phyloP scores from a whole-genome alignment of 2,329 filamentous ascomycete genomes.

The Colletotrichum neosansevieriae region DNA sequence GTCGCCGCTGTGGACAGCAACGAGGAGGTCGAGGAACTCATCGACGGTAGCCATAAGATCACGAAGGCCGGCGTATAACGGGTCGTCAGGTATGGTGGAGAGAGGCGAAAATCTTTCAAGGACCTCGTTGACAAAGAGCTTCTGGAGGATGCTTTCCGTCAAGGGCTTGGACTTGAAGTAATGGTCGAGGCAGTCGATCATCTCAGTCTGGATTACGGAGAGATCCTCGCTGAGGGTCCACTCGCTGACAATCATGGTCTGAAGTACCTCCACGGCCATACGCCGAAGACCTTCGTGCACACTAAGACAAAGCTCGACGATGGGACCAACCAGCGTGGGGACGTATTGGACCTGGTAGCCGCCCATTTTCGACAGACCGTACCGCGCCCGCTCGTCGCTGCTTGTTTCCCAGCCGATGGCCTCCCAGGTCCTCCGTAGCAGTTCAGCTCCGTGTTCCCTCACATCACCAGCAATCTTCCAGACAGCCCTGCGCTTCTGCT shows the following conservation, averaged over 20 bases:
- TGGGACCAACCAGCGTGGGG: constrained; percentile 88
- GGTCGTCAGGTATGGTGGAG: constrained; percentile 74
- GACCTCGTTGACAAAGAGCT: constrained; percentile 90
- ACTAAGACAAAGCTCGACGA: constrained; percentile 93
- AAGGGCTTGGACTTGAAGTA: constrained; percentile 91
- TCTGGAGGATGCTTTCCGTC: constrained; percentile 90
- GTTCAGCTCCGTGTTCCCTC: constrained; percentile 87
- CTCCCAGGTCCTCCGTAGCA: constrained; percentile 90
- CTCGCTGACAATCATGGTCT: constrained; percentile 98
- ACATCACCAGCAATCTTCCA: constrained; percentile 99
- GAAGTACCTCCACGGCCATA: constrained; percentile 92
- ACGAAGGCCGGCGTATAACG: constrained; percentile 80
- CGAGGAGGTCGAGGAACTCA: constrained; percentile 89
- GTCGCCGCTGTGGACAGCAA: constrained; percentile 87
- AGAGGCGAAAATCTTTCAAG: constrained; percentile 83
- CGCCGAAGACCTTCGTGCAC: constrained; percentile 91
- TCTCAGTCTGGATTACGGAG: constrained; percentile 91
- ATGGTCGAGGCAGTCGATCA: constrained; percentile 92
- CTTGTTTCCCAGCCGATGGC: constrained; percentile 96
- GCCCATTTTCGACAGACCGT: constrained; percentile 85
- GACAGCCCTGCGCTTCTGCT: constrained; percentile 94
- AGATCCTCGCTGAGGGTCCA: constrained; percentile 96
- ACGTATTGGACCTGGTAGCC: constrained; percentile 99
- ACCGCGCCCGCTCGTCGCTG: constrained; percentile 80
- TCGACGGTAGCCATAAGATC: constrained; percentile 87